A percentile compares a stretch with the other conserved stretches of the same genome.
Conservation (phyloP, 225 moss, liverwort and hornwort species). For the Sphagnum tenellum region DNA sequence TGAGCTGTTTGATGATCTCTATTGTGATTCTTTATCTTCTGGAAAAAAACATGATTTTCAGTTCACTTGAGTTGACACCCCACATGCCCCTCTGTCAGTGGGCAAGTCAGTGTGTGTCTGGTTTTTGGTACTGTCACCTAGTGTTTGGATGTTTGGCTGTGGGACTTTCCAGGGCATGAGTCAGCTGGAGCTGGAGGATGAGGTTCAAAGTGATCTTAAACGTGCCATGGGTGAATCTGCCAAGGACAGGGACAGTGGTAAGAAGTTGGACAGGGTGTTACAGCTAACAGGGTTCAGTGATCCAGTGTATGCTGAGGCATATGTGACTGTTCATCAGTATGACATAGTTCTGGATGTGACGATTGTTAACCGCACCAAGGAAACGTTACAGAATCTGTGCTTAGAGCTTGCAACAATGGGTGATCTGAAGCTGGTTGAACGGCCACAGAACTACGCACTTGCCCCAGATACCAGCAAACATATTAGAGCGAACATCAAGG, state of each 20-base stretch:
- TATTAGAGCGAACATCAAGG: constrained; percentile 91
- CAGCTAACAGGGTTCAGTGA: constrained; percentile 98
- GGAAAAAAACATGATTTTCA: too few species aligned
- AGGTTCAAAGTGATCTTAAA: constrained; percentile 87
- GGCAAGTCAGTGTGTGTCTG: background rate
- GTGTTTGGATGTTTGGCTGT: background rate
- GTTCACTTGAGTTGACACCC: too few species aligned
- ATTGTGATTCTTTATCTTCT: background rate
- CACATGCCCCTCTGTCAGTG: too few species aligned
- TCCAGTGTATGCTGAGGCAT: constrained; percentile 98
- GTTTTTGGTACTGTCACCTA: background rate
- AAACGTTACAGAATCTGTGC: constrained; percentile 91
- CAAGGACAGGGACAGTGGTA: constrained; percentile 63
- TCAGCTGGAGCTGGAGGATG: constrained; percentile 90
- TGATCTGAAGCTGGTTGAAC: constrained; percentile 91
- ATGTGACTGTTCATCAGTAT: constrained; percentile 95
- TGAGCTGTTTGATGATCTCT: background rate
- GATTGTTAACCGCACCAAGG: constrained; percentile 81
- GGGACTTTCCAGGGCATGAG: constrained; percentile 65
- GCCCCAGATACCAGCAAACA: constrained; percentile 90
- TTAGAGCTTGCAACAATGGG: constrained; percentile 98
- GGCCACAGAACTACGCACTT: constrained; percentile 91
- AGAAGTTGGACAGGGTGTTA: constrained; percentile 83
- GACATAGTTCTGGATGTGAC: constrained; percentile 96
- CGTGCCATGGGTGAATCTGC: constrained; percentile 83